These are phyloP conservation scores for Malus orientalis DNA, from an alignment of 306 rosid species.

Conservation along the genomic window DNA sequence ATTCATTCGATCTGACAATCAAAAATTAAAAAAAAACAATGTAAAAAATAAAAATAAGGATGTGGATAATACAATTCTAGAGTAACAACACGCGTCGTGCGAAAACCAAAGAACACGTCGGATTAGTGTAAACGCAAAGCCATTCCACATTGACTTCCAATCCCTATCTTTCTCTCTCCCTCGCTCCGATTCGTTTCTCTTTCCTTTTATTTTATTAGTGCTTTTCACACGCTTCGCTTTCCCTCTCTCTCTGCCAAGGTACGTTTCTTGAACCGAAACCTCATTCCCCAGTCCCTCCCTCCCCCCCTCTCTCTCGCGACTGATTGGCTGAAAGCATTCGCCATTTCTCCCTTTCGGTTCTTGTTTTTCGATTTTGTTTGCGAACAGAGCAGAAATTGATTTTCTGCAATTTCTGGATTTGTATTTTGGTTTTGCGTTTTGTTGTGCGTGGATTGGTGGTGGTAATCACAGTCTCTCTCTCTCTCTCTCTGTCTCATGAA, in stretches of 20 bases:
- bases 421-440: neutral
- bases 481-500: neutral
- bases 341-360: neutral
- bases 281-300: neutral
- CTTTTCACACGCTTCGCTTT: conserved; percentile 25
- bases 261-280: neutral
- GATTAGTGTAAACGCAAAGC: neutral
- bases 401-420: neutral
- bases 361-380: neutral
- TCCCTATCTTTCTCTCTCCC: neutral
- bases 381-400: neutral
- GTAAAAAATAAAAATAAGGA: no score
- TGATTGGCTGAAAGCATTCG: neutral
- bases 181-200: neutral
- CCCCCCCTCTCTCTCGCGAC: neutral
- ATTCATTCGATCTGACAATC: accelerated
- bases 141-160: neutral
- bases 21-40: no score
- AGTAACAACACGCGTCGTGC: neutral
- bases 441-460: neutral
- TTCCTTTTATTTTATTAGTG: neutral
- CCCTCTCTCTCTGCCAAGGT: neutral
- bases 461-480: neutral
- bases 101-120: neutral
- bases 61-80: no score